These are phyloP conservation scores for Venustampulla echinocandica DNA, from an alignment of 495 filamentous ascomycete genomes.

Conservation along the genomic window DNA sequence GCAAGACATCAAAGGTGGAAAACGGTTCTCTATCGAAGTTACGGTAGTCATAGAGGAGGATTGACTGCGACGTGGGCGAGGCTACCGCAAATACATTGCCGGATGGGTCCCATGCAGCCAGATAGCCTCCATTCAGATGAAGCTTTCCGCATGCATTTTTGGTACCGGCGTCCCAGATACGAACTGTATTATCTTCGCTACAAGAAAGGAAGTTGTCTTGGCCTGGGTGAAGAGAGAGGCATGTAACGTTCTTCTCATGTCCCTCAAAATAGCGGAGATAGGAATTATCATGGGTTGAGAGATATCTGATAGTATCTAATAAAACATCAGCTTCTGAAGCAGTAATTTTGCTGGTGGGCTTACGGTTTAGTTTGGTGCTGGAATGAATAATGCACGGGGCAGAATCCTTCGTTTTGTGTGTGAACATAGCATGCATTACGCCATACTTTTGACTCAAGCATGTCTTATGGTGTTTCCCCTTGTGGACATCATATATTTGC, in stretches of 20 bases:
- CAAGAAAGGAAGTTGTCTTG: slow-evolving; percentile 87
- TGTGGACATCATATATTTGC: slow-evolving; percentile 86
- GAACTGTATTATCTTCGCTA: slow-evolving; percentile 77
- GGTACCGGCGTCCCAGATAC: slow-evolving; percentile 74
- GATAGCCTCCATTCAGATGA: slow-evolving; percentile 63
- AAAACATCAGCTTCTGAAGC: slow-evolving; percentile 13
- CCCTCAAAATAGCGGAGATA: slow-evolving; percentile 94
- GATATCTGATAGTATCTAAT: slow-evolving; percentile 77
- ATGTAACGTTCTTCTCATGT: slow-evolving; percentile 75
- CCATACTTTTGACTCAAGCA: slow-evolving; percentile 91
- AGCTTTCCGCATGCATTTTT: slow-evolving; percentile 69
- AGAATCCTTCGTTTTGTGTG: background rate
- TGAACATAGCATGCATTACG: slow-evolving; percentile 80
- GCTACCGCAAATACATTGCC: slow-evolving; percentile 87
- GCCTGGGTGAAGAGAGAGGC: slow-evolving; percentile 61
- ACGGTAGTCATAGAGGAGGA: slow-evolving; percentile 87
- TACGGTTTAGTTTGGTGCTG: slow-evolving; percentile 86
- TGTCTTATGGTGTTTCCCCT: slow-evolving; percentile 76
- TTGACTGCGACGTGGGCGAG: slow-evolving; percentile 60
- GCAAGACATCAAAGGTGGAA: slow-evolving; percentile 68
- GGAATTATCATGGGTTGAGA: slow-evolving; percentile 88
- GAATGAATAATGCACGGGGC: slow-evolving; percentile 73
- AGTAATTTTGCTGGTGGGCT: slow-evolving; percentile 2
- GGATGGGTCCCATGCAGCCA: slow-evolving; percentile 81
- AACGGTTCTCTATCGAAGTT: slow-evolving; percentile 91